phyloP scores from a whole-genome alignment of 441 rosid species.

The Populus hybrid region DNA sequence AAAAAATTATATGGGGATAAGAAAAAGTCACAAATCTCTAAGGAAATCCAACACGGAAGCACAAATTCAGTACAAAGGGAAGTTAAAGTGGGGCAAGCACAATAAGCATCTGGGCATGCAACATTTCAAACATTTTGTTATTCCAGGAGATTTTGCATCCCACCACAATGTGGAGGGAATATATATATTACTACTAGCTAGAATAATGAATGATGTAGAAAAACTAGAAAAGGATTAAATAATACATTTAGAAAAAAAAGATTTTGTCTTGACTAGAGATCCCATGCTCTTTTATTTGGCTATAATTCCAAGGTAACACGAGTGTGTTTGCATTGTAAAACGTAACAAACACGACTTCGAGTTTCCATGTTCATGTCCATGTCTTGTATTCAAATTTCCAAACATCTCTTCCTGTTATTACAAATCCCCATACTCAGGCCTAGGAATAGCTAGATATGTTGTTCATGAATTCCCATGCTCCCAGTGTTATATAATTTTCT shows the following conservation, averaged over 20 bases:
- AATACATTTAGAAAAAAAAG: background rate
- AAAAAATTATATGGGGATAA: conserved; percentile 7
- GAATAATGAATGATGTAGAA: background rate
- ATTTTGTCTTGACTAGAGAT: conserved; percentile 20
- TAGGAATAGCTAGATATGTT: background rate
- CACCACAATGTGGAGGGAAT: background rate
- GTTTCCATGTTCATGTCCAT: conserved; percentile 26
- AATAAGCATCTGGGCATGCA: conserved; percentile 21
- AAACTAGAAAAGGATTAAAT: background rate
- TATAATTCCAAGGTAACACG: conserved; percentile 42
- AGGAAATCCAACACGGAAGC: conserved; percentile 28
- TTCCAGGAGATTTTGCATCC: conserved; percentile 7
- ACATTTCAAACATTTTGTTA: background rate
- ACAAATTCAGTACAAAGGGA: conserved; percentile 25
- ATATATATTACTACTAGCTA: background rate
- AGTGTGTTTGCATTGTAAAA: conserved; percentile 18
- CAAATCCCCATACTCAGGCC: conserved; percentile 28
- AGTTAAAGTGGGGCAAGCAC: conserved; percentile 31
- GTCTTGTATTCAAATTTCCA: conserved; percentile 32
- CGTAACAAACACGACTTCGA: conserved; percentile 21
- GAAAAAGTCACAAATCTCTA: conserved; percentile 15
- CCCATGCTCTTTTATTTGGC: conserved; percentile 8
- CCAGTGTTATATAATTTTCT: background rate
- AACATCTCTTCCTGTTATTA: conserved; percentile 23
- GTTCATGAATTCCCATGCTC: background rate